Conservation (phyloP, 345 rosid genomes). For the sweet orange (Citrus sinensis) region DNA sequence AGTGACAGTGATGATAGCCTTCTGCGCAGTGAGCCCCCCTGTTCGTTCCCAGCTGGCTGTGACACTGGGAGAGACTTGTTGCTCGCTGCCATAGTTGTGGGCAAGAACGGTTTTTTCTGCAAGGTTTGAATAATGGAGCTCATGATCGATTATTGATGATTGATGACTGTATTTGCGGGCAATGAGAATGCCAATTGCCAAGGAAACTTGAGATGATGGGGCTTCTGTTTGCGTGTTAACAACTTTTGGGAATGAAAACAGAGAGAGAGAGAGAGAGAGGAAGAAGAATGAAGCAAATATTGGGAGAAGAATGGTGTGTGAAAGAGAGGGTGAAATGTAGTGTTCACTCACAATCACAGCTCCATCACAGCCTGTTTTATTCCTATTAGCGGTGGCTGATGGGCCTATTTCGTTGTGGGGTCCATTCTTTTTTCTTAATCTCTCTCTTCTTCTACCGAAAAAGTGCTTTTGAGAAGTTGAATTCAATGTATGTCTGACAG, state of each 20-base stretch:
- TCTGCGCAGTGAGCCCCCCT: slow-evolving; percentile 34
- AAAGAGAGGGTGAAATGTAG: slow-evolving; percentile 28
- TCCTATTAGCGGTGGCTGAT: slow-evolving; percentile 3
- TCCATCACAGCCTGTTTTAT: slow-evolving; percentile 53
- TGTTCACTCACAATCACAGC: slow-evolving; percentile 33
- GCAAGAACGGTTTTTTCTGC: slow-evolving; percentile 35
- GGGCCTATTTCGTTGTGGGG: slow-evolving; percentile 19
- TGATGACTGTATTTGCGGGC: no score
- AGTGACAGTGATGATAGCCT: slow-evolving; percentile 82
- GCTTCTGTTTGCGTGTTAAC: no score
- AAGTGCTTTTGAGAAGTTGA: not conserved
- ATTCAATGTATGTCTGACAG: not conserved
- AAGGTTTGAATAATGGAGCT: slow-evolving; percentile 58
- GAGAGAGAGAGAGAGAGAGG: no score
- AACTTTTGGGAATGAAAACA: no score
- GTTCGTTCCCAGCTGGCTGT: slow-evolving; percentile 11
- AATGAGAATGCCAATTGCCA: no score
- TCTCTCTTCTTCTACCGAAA: not conserved
- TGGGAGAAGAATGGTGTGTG: not conserved
- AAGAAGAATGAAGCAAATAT: not conserved
- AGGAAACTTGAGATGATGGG: no score
- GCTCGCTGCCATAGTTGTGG: not conserved
- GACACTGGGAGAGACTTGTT: slow-evolving; percentile 50
- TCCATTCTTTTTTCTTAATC: not conserved
- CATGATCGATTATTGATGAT: slow-evolving; percentile 27